Conservation (phyloP, 2,329 filamentous ascomycete species). For the Fusarium oligoseptatum region DNA sequence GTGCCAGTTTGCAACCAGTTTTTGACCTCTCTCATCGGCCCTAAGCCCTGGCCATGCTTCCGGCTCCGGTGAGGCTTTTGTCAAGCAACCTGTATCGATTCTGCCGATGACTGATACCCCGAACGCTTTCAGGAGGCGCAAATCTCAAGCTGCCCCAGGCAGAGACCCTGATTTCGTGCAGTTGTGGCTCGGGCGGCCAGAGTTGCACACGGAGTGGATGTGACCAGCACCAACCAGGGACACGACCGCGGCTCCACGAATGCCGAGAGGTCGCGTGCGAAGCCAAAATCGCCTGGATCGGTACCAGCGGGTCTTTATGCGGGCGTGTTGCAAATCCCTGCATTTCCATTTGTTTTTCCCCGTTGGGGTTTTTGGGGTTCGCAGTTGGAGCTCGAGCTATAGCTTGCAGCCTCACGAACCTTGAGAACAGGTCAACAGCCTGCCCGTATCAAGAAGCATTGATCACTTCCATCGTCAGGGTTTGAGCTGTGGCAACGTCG, state of each 20-base stretch:
- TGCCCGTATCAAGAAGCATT: conserved; percentile 25
- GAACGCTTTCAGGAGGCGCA: not conserved
- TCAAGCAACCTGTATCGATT: conserved; percentile 17
- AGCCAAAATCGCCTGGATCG: conserved; percentile 47
- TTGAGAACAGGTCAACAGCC: conserved; percentile 2
- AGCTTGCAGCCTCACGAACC: conserved; percentile 17
- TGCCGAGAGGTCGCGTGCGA: conserved; percentile 47
- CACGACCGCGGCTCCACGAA: conserved; percentile 24
- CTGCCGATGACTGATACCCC: not conserved
- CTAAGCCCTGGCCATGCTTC: conserved; percentile 35
- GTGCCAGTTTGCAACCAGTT: conserved; percentile 30
- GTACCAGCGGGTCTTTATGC: conserved; percentile 39
- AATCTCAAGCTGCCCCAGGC: not conserved
- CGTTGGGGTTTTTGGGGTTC: conserved; percentile 35
- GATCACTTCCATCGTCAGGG: conserved; percentile 4
- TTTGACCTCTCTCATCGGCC: conserved; percentile 38
- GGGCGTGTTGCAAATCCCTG: conserved; percentile 44
- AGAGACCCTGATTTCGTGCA: conserved; percentile 5
- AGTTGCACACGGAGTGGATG: conserved; percentile 9
- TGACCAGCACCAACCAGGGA: conserved; percentile 18
- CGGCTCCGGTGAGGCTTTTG: conserved; percentile 34
- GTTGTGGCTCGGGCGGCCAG: conserved; percentile 1
- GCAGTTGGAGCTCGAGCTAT: conserved; percentile 22
- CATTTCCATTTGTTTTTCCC: conserved; percentile 40
- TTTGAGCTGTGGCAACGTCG: not conserved